These are phyloP conservation scores for Termitomyces sp. DNA, from an alignment of 768 basidiomycete genomes.

Conservation along the genomic window DNA sequence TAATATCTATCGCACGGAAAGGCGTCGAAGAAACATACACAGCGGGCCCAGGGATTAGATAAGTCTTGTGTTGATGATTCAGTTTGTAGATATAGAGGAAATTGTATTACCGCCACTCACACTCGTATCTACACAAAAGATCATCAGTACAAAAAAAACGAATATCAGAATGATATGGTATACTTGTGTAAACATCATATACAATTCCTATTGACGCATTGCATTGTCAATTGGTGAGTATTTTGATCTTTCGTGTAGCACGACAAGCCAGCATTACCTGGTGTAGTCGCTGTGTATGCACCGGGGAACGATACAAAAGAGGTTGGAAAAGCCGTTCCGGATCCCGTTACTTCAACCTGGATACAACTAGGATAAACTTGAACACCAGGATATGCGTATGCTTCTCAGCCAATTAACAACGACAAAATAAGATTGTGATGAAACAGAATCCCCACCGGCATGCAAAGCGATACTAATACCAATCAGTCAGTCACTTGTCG, in stretches of 20 bases:
- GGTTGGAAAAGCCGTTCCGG: constrained; percentile 36
- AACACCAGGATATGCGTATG: constrained; percentile 34
- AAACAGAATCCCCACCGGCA: constrained; percentile 17
- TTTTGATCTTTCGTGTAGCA: neutral
- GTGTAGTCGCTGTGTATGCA: constrained; percentile 31
- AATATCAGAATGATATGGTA: constrained; percentile 11
- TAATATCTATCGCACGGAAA: neutral
- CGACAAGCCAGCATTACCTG: constrained; percentile 11
- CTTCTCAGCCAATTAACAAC: constrained; percentile 11
- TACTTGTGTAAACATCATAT: constrained; percentile 30
- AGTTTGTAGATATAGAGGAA: neutral
- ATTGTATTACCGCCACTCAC: constrained; percentile 13
- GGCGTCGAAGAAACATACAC: constrained; percentile 22
- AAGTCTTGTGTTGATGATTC: constrained; percentile 16
- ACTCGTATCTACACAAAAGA: constrained; percentile 17
- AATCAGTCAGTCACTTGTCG: neutral
- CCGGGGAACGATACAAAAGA: constrained; percentile 46
- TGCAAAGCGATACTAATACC: constrained; percentile 32
- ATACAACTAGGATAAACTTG: constrained; percentile 43
- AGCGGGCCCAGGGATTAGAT: constrained; percentile 37
- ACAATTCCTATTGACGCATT: constrained; percentile 18
- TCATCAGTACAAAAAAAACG: constrained; percentile 5
- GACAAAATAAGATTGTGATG: too few relatives aligned
- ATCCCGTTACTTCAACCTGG: constrained; percentile 39
- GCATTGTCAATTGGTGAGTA: neutral